Evolutionary conservation across 257 asterid genomes (phyloP).

Genomic region (Petunia secreta): DNA sequence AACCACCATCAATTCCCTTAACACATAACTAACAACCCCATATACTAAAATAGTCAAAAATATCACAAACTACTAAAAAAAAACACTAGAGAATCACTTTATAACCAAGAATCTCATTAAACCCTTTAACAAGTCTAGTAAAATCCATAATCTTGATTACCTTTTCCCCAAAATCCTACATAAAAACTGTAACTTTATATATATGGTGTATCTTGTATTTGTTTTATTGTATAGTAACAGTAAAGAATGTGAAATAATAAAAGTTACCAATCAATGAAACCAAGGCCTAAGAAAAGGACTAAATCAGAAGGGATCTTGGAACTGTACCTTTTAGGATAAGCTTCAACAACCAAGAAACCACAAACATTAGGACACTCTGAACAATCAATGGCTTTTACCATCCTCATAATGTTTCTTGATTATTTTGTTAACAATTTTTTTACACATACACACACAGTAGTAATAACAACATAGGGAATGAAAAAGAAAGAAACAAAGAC

Average conservation of each 20-base stretch:
- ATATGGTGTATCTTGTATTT: slow-evolving; percentile 19
- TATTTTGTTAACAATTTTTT: neutral
- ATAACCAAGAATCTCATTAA: slow-evolving; percentile 44
- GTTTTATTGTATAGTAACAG: neutral
- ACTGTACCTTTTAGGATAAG: slow-evolving; percentile 97
- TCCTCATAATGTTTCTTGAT: slow-evolving; percentile 44
- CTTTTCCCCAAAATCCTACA: neutral
- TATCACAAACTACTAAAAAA: neutral
- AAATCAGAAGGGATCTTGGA: slow-evolving; percentile 98
- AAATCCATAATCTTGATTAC: slow-evolving; percentile 6
- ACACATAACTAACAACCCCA: slow-evolving; percentile 32
- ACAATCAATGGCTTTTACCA: slow-evolving; percentile 62
- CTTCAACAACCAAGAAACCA: slow-evolving; percentile 85
- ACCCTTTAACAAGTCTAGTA: neutral
- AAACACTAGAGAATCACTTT: slow-evolving; percentile 32
- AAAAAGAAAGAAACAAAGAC: neutral
- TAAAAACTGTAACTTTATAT: neutral
- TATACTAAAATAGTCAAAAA: neutral
- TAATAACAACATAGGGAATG: neutral
- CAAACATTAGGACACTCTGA: slow-evolving; percentile 40
- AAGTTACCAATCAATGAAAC: slow-evolving; percentile 94
- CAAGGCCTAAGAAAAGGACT: slow-evolving; percentile 95
- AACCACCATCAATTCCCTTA: slow-evolving; percentile 35
- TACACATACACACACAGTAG: neutral
- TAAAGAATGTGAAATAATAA: neutral